Evolutionary conservation across 2,329 filamentous ascomycete genomes (phyloP), one percentile per base, ranked within the genome.

Genomic region (Cercospora berteroae): DNA sequence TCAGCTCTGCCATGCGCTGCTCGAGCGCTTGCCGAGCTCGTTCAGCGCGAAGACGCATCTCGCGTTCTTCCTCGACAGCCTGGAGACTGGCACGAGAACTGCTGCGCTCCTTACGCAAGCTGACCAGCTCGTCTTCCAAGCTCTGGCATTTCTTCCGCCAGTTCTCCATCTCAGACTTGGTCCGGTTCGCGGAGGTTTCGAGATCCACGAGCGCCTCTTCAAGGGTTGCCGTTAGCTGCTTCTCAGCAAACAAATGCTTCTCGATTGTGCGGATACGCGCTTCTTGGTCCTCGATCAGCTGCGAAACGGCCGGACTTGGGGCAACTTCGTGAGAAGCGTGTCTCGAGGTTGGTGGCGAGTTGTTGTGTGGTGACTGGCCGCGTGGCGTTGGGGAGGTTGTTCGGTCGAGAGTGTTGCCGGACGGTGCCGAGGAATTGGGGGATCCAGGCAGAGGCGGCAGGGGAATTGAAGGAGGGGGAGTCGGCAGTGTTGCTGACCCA

Each of bases 171-270:
- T 99, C 95, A 2, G 88, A 83, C 83, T 96, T 96, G 79, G 94
- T 89, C 83, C 94, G 94, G 80, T 94, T 96, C 75, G 91, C 93
- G 74, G 96, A 93, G 65, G 88, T 88, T 81, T 99, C 95, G 42
- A 99, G 87, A 75, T 99, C 95, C 2, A 93, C 94, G 31, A 99
- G 88, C 6, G 95, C 95, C 81, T 98, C 94, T 79, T 99, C 95
- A 44, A 99, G 86, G 2, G 94, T 98, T 58, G 92, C 90, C 0
- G 94, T 99, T 67, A 99, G 89, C 79, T 98, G 94, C 78, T 96
- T 96, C 84, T 99, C 95, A 3, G 95, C 95, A 71, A 91, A 90
- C 25, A 99, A 86, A 77, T 98, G 93, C 83, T 97, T 98, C 84
- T 99, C 94, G 70, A 99, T 96, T 6, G 93, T 96, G 68, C 91